These are phyloP conservation scores for Toxicodendron radicans DNA, from an alignment of 345 rosid genomes.

Conservation along the genomic window DNA sequence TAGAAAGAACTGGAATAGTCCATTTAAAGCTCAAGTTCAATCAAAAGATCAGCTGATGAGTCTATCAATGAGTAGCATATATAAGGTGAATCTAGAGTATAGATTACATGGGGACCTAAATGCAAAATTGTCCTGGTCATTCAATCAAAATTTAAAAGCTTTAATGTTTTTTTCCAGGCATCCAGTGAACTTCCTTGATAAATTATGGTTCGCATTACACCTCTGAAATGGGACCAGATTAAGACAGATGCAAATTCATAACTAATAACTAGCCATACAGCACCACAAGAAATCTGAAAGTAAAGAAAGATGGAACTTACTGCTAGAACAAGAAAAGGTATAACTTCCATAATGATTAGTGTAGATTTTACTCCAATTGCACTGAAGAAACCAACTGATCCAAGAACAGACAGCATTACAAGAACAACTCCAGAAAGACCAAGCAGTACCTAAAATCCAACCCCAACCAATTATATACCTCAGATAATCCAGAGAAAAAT, in stretches of 20 bases:
- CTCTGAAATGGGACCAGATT: background rate
- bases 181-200: background rate
- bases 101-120: background rate
- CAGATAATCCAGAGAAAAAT: conserved; percentile 6
- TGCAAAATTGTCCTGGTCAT: background rate
- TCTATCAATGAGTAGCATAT: background rate
- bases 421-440: conserved; percentile 96
- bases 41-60: conserved; percentile 1
- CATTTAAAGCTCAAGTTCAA: background rate
- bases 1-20: background rate
- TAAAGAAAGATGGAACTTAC: conserved; percentile 51
- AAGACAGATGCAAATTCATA: background rate
- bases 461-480: conserved; percentile 24
- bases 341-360: conserved; percentile 95
- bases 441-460: conserved; percentile 71
- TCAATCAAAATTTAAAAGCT: background rate
- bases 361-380: conserved; percentile 93
- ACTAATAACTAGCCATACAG: background rate
- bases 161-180: background rate
- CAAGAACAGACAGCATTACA: conserved; percentile 95
- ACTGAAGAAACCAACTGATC: conserved; percentile 95
- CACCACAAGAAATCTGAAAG: conserved; percentile 9
- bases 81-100: background rate
- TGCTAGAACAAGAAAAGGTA: conserved; percentile 96
- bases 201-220: background rate